Evolutionary conservation across 257 asterid species (phyloP).

Genomic region (Solanum pennellii): DNA sequence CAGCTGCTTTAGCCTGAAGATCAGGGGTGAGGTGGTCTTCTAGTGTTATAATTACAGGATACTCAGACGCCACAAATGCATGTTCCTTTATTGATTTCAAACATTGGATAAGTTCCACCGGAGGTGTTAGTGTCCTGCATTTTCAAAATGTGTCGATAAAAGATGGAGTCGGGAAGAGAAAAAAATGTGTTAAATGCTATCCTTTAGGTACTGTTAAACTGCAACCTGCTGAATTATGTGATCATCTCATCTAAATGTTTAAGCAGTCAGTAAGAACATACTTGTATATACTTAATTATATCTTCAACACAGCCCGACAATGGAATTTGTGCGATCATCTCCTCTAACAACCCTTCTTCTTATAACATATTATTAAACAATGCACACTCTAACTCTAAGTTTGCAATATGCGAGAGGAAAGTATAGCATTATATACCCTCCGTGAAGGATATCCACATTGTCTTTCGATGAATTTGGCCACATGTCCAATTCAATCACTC

Average conservation of each 20-base stretch:
- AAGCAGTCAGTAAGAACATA: background rate
- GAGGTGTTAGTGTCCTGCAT: constrained; percentile 65
- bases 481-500: constrained; percentile 75
- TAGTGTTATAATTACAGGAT: constrained; percentile 63
- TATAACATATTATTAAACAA: background rate
- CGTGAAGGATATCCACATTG: constrained; percentile 60
- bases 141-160: background rate
- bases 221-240: background rate
- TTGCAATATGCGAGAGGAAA: background rate
- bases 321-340: background rate
- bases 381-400: no score
- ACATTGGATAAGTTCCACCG: constrained; percentile 55
- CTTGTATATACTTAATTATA: background rate
- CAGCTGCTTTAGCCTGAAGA: constrained; percentile 76
- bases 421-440: constrained; percentile 37
- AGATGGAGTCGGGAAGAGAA: background rate
- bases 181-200: background rate
- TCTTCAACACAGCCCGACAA: background rate
- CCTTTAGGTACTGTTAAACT: background rate
- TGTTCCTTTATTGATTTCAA: constrained; percentile 51
- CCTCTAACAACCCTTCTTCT: background rate
- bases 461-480: constrained; percentile 79
- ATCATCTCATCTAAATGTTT: background rate
- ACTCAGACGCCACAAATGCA: constrained; percentile 66
- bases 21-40: constrained; percentile 73